Percentiles rank a stretch among this genome's conserved stretches.
Conservation (phyloP, 179 eudicot species). For the Nepenthes alata region DNA sequence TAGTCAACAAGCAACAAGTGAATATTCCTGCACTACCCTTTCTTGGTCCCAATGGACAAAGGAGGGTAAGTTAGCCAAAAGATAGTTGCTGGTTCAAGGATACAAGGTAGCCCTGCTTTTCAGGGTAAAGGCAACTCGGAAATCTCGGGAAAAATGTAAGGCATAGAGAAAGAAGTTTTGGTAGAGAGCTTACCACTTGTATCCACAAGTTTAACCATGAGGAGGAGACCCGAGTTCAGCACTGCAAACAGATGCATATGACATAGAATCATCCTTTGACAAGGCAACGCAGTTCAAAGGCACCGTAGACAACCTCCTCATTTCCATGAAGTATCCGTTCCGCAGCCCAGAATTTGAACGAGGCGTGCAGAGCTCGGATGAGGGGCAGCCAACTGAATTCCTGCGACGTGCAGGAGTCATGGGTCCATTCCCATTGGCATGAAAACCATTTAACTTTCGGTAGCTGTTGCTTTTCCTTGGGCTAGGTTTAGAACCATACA, state of each 20-base stretch:
- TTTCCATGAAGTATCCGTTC: slow-evolving; percentile 54
- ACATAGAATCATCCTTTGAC: slow-evolving; percentile 49
- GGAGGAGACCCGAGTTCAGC: slow-evolving; percentile 62
- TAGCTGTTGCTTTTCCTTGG: slow-evolving; percentile 55
- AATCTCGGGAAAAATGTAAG: no score
- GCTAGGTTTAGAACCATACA: slow-evolving; percentile 58
- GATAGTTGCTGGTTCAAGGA: no score
- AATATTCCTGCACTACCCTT: no score
- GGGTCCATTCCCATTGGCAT: slow-evolving; percentile 39
- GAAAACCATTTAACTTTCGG: slow-evolving; percentile 43
- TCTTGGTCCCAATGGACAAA: no score
- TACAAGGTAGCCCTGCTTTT: no score
- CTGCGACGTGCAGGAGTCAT: slow-evolving; percentile 55
- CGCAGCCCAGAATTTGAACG: slow-evolving; percentile 44
- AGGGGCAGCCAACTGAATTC: slow-evolving; percentile 30
- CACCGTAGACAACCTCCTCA: slow-evolving; percentile 46
- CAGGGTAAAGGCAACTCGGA: no score
- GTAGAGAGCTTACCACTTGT: slow-evolving; percentile 12
- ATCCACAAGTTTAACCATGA: slow-evolving; percentile 19
- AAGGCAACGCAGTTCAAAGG: slow-evolving; percentile 57
- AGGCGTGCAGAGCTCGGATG: slow-evolving; percentile 40
- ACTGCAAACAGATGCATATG: slow-evolving; percentile 51
- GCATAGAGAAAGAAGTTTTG: background rate
- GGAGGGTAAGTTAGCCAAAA: no score
- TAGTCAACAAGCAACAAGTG: no score